Percentiles rank a stretch among this genome's conserved stretches.
Conservation (phyloP, 169 alveolate genomes). For the Plasmodium reichenowi region DNA sequence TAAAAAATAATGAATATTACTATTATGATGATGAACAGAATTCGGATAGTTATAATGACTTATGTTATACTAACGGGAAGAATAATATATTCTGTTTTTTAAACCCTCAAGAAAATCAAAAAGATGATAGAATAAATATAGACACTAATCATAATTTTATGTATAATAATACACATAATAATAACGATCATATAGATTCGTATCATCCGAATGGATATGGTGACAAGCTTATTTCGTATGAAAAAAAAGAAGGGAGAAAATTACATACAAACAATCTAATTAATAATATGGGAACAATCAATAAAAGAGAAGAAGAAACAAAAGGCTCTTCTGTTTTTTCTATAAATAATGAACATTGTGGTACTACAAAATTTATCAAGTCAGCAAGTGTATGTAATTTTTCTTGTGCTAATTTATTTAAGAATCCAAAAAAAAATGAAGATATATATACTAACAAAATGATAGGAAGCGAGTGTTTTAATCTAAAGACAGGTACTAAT, state of each 20-base stretch:
- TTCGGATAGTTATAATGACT: not conserved
- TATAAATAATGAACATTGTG: too few relatives aligned
- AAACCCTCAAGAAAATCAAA: not conserved
- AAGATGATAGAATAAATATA: not conserved
- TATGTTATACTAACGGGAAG: not conserved
- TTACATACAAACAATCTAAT: not conserved
- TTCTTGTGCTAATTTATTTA: not conserved
- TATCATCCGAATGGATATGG: too few relatives aligned
- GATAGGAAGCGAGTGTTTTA: not conserved
- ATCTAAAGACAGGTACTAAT: conserved; percentile 3
- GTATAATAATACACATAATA: not conserved
- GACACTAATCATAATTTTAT: not conserved
- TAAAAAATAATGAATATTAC: not conserved
- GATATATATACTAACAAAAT: not conserved
- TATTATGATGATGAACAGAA: conserved; percentile 2
- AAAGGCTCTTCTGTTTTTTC: too few relatives aligned
- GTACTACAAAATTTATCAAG: too few relatives aligned
- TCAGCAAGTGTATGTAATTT: not conserved
- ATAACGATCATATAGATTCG: not conserved
- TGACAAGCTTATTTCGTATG: too few relatives aligned
- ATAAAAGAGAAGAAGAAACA: not conserved
- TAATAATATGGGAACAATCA: not conserved
- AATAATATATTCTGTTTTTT: not conserved
- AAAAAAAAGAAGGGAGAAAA: too few relatives aligned
- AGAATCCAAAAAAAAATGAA: not conserved